A percentile compares a stretch with the other conserved stretches of the same genome.
phyloP scores from a whole-genome alignment of 2,329 filamentous ascomycete species.

The Tricladium varicosporioides region DNA sequence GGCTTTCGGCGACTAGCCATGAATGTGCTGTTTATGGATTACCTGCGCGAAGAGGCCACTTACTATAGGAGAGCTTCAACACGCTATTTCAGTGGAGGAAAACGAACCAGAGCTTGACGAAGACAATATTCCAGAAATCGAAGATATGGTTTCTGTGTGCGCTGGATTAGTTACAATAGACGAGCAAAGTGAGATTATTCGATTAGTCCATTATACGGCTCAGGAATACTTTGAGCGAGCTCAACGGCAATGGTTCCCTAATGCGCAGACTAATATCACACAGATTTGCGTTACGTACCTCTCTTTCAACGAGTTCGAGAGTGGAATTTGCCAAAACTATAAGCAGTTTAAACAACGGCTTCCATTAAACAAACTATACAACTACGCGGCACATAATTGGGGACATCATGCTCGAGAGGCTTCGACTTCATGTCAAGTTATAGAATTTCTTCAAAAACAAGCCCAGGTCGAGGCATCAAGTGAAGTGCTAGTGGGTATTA shows the following conservation, averaged over 20 bases:
- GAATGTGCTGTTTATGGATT: constrained; percentile 23
- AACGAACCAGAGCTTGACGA: constrained; percentile 31
- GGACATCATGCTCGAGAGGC: constrained; percentile 9
- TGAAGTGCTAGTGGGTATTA: constrained; percentile 12
- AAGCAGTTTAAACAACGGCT: too few relatives aligned
- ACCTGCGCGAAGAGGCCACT: constrained; percentile 27
- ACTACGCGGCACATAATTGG: too few relatives aligned
- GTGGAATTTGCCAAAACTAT: too few relatives aligned
- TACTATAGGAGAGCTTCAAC: constrained; percentile 27
- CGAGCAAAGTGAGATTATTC: constrained; percentile 19
- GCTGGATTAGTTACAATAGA: constrained; percentile 26
- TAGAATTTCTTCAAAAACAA: constrained; percentile 20
- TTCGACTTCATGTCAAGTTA: constrained; percentile 14
- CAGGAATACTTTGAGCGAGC: constrained; percentile 27
- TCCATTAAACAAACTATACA: too few relatives aligned
- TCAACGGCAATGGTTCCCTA: constrained; percentile 6
- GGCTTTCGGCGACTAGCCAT: constrained; percentile 32
- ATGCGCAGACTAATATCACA: constrained; percentile 16
- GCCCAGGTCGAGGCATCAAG: constrained; percentile 17
- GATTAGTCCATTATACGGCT: constrained; percentile 27
- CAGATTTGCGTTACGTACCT: constrained; percentile 28
- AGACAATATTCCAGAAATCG: constrained; percentile 21
- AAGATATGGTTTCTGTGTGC: constrained; percentile 19
- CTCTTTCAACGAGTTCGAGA: constrained; percentile 23
- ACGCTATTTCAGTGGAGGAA: constrained; percentile 37